Evolutionary conservation across 108 stramenopile species (phyloP).

Genomic region (Thalassiosira profunda): DNA sequence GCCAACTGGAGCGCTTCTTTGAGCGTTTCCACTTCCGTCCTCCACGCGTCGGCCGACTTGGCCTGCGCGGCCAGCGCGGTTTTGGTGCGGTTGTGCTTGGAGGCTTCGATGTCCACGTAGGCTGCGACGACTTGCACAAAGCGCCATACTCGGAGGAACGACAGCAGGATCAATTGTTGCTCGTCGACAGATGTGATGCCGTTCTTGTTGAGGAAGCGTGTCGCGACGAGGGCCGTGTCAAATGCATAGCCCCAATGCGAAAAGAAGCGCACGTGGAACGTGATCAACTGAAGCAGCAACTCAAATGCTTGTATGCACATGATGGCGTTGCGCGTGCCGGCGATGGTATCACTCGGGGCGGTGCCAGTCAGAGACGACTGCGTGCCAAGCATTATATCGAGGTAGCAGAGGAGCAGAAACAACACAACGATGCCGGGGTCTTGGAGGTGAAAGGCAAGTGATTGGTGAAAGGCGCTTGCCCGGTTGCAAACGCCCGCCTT

Average conservation of each 20-base stretch:
- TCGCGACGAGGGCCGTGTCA: constrained; percentile 19
- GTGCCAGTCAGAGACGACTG: background rate
- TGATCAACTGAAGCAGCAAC: constrained; percentile 8
- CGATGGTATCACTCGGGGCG: background rate
- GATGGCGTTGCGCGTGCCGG: constrained; percentile 2
- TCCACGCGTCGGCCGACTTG: background rate
- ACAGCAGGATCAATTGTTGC: background rate
- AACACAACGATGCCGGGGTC: background rate
- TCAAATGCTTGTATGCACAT: constrained; percentile 19
- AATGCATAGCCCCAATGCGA: constrained; percentile 36
- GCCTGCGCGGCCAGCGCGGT: constrained; percentile 11
- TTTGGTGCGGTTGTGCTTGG: constrained; percentile 10
- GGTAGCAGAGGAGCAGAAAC: constrained; percentile 10
- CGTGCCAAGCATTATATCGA: constrained; percentile 18
- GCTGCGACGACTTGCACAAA: constrained; percentile 19
- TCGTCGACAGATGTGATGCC: background rate
- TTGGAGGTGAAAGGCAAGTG: background rate
- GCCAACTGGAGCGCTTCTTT: constrained; percentile 39
- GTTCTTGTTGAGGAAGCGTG: background rate
- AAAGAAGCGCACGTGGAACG: constrained; percentile 24
- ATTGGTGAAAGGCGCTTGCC: too few species aligned
- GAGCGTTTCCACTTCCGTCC: constrained; percentile 38
- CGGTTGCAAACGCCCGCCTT: too few species aligned
- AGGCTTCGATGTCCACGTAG: constrained; percentile 13
- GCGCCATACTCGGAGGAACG: constrained; percentile 17